Conservation (phyloP, 2,329 filamentous ascomycete species). For the Diaporthe destruens region DNA sequence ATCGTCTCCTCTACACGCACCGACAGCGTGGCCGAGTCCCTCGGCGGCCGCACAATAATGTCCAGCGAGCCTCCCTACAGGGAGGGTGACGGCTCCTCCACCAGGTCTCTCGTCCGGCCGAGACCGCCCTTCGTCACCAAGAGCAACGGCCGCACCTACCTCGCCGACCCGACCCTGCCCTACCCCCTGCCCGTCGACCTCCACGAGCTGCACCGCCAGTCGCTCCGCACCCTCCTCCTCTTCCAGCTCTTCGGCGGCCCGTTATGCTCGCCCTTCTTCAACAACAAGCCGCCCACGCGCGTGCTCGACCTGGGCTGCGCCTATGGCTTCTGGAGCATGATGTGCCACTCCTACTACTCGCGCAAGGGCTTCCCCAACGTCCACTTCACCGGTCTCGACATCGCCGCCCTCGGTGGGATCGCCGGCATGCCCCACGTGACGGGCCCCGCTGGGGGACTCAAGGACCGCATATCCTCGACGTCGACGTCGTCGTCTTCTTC, state of each 20-base stretch:
- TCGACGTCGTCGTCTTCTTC: conserved; percentile 35
- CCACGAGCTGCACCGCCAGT: conserved; percentile 88
- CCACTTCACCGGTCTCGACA: conserved; percentile 85
- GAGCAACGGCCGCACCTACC: conserved; percentile 82
- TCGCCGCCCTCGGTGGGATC: conserved; percentile 68
- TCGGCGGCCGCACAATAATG: conserved; percentile 60
- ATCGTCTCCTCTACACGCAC: conserved; percentile 63
- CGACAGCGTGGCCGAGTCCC: conserved; percentile 57
- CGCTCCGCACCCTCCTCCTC: conserved; percentile 83
- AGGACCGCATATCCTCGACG: conserved; percentile 37
- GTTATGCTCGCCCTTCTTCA: conserved; percentile 77
- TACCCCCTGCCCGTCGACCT: conserved; percentile 94
- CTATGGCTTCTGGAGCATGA: conserved; percentile 88
- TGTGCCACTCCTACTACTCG: conserved; percentile 85
- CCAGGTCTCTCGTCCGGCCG: conserved; percentile 49
- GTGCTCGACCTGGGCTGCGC: conserved; percentile 92
- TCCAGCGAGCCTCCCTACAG: conserved; percentile 62
- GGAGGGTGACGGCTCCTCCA: conserved; percentile 54
- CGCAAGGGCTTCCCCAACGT: conserved; percentile 76
- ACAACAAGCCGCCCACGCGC: conserved; percentile 76
- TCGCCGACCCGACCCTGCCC: conserved; percentile 76
- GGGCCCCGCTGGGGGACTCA: conserved; percentile 5
- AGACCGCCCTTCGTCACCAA: conserved; percentile 74
- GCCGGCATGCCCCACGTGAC: conserved; percentile 37
- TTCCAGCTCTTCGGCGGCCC: conserved; percentile 86